Base-by-base conservation (phyloP, 2,329 filamentous ascomycete species). In the Sclerotinia minor region DNA sequence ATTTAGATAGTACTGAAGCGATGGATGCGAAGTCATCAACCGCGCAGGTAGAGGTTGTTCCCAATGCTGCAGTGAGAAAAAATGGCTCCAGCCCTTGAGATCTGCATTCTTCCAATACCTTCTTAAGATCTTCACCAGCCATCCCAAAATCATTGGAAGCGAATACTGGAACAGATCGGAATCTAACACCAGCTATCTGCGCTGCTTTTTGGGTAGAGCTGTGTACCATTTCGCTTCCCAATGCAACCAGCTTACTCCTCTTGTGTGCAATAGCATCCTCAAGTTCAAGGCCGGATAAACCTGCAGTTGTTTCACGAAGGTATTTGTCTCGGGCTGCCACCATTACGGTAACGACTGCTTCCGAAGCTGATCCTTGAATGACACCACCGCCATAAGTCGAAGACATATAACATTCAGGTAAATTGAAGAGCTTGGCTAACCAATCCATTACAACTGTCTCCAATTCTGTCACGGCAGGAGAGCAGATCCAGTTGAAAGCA, bases 401-500 rank as follows among this genome's bases (percentile, higher is more conserved):
- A 59, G 90, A 94, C 26, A 90, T 81, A 76, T 89, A 98, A 72
- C 85, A 89, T 15, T 84, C 79, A 0, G 94, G 93, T 32, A 98
- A 81, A 1, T 81, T 87, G 17, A 97, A 79, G 11, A 92, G 84
- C 77, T 90, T 87, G 21, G 90, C 92, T 4, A 97, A 81, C 94
- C 94, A 98, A 79, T 98, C 94, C 78, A 97, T 84, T 54, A 97
- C 90, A 32, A 97, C 85, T 0, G 94, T 97, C 82, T 98, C 94
- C 59, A 98, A 85, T 80, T 98, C 94, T 0, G 94, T 98, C 24
- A 95, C 89, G 8, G 91, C 93, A 0, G 94, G 94, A 7, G 89
- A 93, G 80, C 94, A 97, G 71, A 97, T 88, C 94, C 94, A 98
- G 80, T 98, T 98, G 83, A 98, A 98, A 50, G 92, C 92, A 1